phyloP scores from a whole-genome alignment of 208 protist species.

The Acanthamoeba polyphaga region DNA sequence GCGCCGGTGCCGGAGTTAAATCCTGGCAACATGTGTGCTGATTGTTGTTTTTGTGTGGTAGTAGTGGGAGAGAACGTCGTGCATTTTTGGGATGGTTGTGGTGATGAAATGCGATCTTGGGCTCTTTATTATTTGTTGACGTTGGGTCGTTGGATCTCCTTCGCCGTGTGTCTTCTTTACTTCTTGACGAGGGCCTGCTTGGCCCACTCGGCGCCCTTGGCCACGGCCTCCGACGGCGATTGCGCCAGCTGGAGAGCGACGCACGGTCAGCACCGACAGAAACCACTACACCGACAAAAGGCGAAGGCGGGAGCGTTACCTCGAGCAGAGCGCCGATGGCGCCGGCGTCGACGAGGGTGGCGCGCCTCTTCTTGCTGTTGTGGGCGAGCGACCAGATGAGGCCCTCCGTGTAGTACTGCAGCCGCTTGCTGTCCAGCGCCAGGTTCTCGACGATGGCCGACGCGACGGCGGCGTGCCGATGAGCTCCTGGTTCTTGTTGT shows the following conservation, averaged over 20 bases:
- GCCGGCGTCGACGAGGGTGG: conserved; percentile 14
- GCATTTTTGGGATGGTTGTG: too few species aligned
- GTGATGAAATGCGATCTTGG: too few species aligned
- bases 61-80: too few species aligned
- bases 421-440: conserved; percentile 39
- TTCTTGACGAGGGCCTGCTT: conserved; percentile 36
- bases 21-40: too few species aligned
- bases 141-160: too few species aligned
- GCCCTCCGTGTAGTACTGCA: conserved; percentile 33
- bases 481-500: conserved; percentile 60
- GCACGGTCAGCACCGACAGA: background rate
- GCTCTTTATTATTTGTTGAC: too few species aligned
- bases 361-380: conserved; percentile 26
- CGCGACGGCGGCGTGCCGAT: conserved; percentile 19
- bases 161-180: background rate
- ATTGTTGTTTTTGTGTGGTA: too few species aligned
- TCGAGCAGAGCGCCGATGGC: conserved; percentile 45
- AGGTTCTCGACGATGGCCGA: conserved; percentile 49
- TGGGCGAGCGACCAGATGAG: conserved; percentile 46
- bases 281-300: background rate
- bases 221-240: conserved; percentile 25
- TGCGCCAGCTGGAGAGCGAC: background rate
- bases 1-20: too few species aligned
- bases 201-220: conserved; percentile 40
- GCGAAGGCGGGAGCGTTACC: background rate